Evolutionary conservation across 805 yeast genomes (phyloP).

Genomic region (Sugiyamaella smithiae): DNA sequence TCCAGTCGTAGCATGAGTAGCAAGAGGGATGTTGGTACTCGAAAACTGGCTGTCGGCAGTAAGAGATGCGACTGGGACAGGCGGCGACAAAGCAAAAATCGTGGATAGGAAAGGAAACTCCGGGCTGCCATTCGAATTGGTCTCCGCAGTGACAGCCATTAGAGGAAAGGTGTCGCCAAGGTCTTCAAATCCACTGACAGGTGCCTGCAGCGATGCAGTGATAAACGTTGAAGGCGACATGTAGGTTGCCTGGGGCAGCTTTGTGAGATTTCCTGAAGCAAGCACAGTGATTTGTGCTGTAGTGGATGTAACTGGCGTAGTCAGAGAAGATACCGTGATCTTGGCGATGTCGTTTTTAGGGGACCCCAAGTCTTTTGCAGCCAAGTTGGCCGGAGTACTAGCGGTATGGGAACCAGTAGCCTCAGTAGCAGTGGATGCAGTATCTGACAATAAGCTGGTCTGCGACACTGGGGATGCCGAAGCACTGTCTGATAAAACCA

Average conservation of each 20-base stretch:
- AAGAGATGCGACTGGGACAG: not conserved
- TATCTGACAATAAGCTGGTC: not conserved
- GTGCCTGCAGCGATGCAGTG: constrained; percentile 6
- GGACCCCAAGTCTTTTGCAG: not conserved
- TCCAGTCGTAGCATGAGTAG: not conserved
- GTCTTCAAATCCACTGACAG: constrained; percentile 7
- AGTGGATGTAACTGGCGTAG: constrained; percentile 1
- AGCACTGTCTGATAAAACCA: not conserved
- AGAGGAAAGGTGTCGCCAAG: constrained; percentile 14
- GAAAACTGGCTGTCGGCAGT: not conserved
- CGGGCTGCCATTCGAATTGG: not conserved
- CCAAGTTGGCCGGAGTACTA: not conserved
- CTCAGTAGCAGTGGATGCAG: not conserved
- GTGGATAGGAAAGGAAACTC: not conserved
- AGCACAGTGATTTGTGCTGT: not conserved
- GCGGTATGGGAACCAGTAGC: not conserved
- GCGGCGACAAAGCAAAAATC: not conserved
- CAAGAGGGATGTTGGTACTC: not conserved
- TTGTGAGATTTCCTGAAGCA: constrained; percentile 7
- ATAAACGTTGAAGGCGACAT: not conserved
- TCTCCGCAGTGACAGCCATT: constrained; percentile 8
- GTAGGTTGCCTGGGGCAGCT: constrained; percentile 7
- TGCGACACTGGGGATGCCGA: not conserved
- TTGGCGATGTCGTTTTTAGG: not conserved
- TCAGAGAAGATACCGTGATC: not conserved